Evolutionary conservation across 495 filamentous ascomycete genomes (phyloP).

Genomic region (Penicillium crystallinum): DNA sequence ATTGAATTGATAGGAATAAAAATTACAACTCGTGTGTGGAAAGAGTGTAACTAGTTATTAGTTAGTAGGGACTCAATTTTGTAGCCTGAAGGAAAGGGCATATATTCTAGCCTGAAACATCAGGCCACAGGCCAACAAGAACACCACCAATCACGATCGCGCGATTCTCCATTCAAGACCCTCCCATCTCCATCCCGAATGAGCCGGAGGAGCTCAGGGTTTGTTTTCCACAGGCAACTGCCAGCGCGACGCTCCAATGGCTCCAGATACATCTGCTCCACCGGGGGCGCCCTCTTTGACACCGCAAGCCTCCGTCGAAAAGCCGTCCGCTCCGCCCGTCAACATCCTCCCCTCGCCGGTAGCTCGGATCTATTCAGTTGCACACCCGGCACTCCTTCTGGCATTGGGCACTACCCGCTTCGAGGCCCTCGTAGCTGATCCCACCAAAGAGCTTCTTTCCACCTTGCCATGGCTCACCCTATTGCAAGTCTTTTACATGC

Average conservation of each 20-base stretch:
- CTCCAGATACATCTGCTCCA: conserved; percentile 14
- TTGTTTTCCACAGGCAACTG: not conserved
- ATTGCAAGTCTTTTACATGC: conserved; percentile 62
- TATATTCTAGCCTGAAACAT: not conserved
- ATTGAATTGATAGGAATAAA: too few relatives aligned
- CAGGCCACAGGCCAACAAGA: not conserved
- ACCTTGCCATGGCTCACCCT: conserved; percentile 57
- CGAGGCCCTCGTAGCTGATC: conserved; percentile 61
- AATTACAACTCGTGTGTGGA: too few relatives aligned
- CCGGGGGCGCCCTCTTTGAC: conserved; percentile 10
- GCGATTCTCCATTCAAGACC: not conserved
- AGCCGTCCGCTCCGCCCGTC: conserved; percentile 25
- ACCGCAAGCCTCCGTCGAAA: conserved; percentile 25
- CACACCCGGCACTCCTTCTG: conserved; percentile 64
- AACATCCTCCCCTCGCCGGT: conserved; percentile 44
- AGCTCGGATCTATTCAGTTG: conserved; percentile 50
- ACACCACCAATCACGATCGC: not conserved
- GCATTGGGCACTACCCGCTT: conserved; percentile 58
- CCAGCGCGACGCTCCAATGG: conserved; percentile 11
- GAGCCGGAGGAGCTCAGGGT: conserved; percentile 14
- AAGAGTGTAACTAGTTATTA: too few relatives aligned
- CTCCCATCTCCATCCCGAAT: conserved; percentile 6
- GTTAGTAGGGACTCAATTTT: not conserved
- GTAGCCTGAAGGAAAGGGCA: not conserved
- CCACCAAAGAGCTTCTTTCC: conserved; percentile 57